Percentiles rank a stretch among this genome's conserved stretches.
These are phyloP conservation scores for Psilocybe cubensis DNA, from an alignment of 768 basidiomycete species.

Conservation along the genomic window DNA sequence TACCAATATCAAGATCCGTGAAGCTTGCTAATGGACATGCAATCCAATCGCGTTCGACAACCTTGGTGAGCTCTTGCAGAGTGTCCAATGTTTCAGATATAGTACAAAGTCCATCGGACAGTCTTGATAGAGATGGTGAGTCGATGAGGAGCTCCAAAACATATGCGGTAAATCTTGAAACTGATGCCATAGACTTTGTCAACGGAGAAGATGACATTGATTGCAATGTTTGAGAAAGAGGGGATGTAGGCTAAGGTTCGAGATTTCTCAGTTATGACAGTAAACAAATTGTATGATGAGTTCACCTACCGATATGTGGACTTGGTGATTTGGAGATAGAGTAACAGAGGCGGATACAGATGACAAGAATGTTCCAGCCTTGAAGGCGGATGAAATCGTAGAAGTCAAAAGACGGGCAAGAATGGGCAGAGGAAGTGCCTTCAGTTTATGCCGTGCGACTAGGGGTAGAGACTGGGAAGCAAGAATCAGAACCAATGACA, in stretches of 20 bases:
- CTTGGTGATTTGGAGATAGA: slow-evolving; percentile 25
- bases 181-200: slow-evolving; percentile 35
- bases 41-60: slow-evolving; percentile 53
- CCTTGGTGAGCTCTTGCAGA: slow-evolving; percentile 40
- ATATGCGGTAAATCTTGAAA: slow-evolving; percentile 40
- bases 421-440: slow-evolving; percentile 60
- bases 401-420: slow-evolving; percentile 38
- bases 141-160: slow-evolving; percentile 39
- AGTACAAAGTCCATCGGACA: slow-evolving; percentile 33
- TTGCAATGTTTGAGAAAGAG: slow-evolving; percentile 37
- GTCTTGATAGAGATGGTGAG: slow-evolving; percentile 28
- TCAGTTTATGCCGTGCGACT: slow-evolving; percentile 56
- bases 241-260: slow-evolving; percentile 28
- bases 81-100: slow-evolving; percentile 33
- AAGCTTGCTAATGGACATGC: slow-evolving; percentile 39
- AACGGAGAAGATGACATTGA: slow-evolving; percentile 38
- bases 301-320: slow-evolving; percentile 34
- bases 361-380: slow-evolving; percentile 57
- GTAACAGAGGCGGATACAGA: slow-evolving; percentile 37
- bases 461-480: slow-evolving; percentile 64
- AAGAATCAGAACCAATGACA: slow-evolving; percentile 56
- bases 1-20: slow-evolving; percentile 36
- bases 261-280: background rate
- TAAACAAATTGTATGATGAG: background rate
- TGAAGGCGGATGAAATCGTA: slow-evolving; percentile 59